These are phyloP conservation scores for Trypanosoma theileri DNA, from an alignment of 208 protist species.

Conservation along the genomic window DNA sequence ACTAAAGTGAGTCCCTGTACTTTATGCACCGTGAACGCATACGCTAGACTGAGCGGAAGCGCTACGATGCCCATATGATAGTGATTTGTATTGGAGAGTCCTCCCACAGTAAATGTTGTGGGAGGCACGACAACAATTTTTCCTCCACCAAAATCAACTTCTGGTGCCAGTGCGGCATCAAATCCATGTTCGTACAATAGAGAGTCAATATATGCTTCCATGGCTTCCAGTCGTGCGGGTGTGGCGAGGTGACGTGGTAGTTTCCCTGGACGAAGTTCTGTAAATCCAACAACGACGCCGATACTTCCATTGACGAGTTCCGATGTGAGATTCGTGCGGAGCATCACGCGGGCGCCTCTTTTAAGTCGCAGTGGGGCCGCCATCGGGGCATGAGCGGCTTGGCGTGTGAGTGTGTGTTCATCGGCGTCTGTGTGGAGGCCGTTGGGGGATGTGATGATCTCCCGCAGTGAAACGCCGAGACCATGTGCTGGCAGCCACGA, in stretches of 20 bases:
- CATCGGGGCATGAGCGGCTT: constrained; percentile 61
- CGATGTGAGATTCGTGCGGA: constrained; percentile 69
- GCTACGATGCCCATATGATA: constrained; percentile 65
- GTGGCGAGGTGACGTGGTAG: constrained; percentile 50
- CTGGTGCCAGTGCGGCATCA: constrained; percentile 48
- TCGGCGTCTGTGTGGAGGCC: constrained; percentile 82
- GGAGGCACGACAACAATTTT: constrained; percentile 58
- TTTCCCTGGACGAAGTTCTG: constrained; percentile 33
- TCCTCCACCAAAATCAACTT: constrained; percentile 75
- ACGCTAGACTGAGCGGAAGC: constrained; percentile 81
- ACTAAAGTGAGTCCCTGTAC: constrained; percentile 88
- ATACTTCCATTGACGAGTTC: constrained; percentile 85
- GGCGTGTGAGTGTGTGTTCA: constrained; percentile 62
- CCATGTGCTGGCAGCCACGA: constrained; percentile 23
- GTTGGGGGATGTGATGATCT: constrained; percentile 54
- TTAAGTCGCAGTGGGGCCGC: constrained; percentile 52
- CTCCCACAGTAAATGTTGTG: constrained; percentile 64
- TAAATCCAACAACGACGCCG: constrained; percentile 85
- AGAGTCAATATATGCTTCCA: constrained; percentile 63
- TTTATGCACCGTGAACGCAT: constrained; percentile 93
- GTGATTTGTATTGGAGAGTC: constrained; percentile 68
- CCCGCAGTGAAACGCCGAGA: constrained; percentile 50
- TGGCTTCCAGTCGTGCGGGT: constrained; percentile 34
- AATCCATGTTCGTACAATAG: constrained; percentile 71
- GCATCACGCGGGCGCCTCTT: constrained; percentile 82